Percentiles rank a stretch among this genome's conserved stretches.
phyloP scores from a whole-genome alignment of 352 stramenopile species.

The Phytophthora fragariaefolia region DNA sequence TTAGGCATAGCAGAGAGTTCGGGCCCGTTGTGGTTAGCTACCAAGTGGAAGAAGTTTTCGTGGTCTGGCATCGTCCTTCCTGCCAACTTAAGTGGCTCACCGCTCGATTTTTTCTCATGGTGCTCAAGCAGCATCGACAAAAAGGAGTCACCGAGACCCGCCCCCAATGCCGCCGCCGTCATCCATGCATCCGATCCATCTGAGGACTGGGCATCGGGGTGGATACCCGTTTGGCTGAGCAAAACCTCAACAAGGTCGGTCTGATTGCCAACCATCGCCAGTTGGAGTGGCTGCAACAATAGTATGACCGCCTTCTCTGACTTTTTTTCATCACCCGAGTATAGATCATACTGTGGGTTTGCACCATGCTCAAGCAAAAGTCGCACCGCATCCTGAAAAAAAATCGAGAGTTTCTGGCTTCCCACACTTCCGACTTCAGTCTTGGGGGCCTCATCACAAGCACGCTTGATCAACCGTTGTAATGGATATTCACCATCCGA shows the following conservation, averaged over 20 bases:
- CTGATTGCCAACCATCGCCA: slow-evolving; percentile 59
- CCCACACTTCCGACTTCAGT: slow-evolving; percentile 14
- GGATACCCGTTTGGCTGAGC: slow-evolving; percentile 45
- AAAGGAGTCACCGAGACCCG: slow-evolving; percentile 45
- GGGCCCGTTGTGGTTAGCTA: slow-evolving; percentile 38
- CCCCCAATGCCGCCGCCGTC: slow-evolving; percentile 43
- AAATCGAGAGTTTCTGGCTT: slow-evolving; percentile 34
- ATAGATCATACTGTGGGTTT: slow-evolving; percentile 52
- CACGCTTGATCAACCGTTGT: slow-evolving; percentile 55
- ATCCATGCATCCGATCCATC: slow-evolving; percentile 73
- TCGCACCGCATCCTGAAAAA: slow-evolving; percentile 57
- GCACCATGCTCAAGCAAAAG: slow-evolving; percentile 64
- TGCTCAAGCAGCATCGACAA: slow-evolving; percentile 59
- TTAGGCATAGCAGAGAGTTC: slow-evolving; percentile 31
- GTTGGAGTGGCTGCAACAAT: slow-evolving; percentile 59
- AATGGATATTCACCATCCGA: slow-evolving; percentile 68
- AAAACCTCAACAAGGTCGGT: slow-evolving; percentile 59
- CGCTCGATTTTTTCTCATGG: slow-evolving; percentile 36
- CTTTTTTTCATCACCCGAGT: slow-evolving; percentile 19
- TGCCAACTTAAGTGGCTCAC: slow-evolving; percentile 42
- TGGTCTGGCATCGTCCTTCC: slow-evolving; percentile 19
- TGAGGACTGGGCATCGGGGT: slow-evolving; percentile 44
- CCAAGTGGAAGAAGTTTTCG: slow-evolving; percentile 74
- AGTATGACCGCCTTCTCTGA: slow-evolving; percentile 13
- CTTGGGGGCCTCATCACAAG: slow-evolving; percentile 37